Evolutionary conservation across 331 rosid genomes (phyloP), one percentile per base, ranked within the genome.

Genomic region (Prunus yedoensis): DNA sequence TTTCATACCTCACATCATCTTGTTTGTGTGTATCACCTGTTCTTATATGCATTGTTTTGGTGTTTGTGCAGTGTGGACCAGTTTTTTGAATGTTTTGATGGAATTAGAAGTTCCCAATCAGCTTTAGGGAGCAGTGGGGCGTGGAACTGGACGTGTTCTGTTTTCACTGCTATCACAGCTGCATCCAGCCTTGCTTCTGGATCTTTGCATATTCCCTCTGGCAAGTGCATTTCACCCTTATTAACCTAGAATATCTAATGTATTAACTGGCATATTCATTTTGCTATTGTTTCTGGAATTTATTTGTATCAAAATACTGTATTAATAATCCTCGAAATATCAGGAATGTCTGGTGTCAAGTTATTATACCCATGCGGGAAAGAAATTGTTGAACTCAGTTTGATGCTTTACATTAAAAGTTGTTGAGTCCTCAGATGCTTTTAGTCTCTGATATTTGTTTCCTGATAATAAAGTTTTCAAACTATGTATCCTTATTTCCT

Each of bases 161-260:
- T 94, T 77, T 91, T 86, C 80, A 92, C 90, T 85, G 97, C 99
- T 69, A 94, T 94, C 81, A 94, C 97, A 79, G 96, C 99, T 60
- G 92, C 97, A 57, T 94, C 99, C 35, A 92, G 81, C 87, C 97
- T 94, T 85, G 99, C 99, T 86, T 86, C 97, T 76, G 99, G 99
- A 66, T 87, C 99, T 23, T 77, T 92, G 87, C 88, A 84, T 70
- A 79, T 89, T 80, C 86, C 92, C 47, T 74, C 89, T 66, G 99
- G 99, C 92, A 83, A 79, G 83, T 79, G 71, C 20, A 72, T 70
- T 80, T 61, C 56, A 52, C 45, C 57, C 60, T 27, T 57, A 57
- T 72, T 18, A 18, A 72, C 32, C 13, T 71, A 20, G 8, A 56
- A 8, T 68, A 50, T 32, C 13, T 23, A 20, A 18, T 25, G 23